Percentiles rank a stretch among this genome's conserved stretches.
These are phyloP conservation scores for Candida lessepsii DNA, from an alignment of 805 yeast genomes.

Conservation along the genomic window DNA sequence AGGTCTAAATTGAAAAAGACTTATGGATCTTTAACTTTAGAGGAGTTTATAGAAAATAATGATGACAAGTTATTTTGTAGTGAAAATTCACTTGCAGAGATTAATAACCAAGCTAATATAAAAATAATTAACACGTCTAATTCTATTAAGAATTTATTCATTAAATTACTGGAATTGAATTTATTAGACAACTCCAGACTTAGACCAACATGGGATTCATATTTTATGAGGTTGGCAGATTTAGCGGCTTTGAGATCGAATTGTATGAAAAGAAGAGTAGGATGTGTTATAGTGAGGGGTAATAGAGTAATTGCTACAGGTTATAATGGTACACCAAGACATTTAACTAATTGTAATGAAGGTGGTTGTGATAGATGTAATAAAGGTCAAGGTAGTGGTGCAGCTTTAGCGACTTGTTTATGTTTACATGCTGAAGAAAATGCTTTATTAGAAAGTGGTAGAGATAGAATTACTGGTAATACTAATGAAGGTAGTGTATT, in stretches of 20 bases:
- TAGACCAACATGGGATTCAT: constrained; percentile 95
- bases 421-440: constrained; percentile 98
- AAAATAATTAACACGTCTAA: constrained; percentile 40
- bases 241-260: constrained; percentile 90
- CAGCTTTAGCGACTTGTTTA: constrained; percentile 74
- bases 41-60: constrained; percentile 35
- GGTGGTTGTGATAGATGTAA: constrained; percentile 96
- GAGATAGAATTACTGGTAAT: constrained; percentile 60
- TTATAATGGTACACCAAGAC: constrained; percentile 95
- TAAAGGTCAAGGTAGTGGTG: constrained; percentile 59
- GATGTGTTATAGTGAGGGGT: constrained; percentile 89
- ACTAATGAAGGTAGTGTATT: constrained; percentile 47
- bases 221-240: constrained; percentile 91
- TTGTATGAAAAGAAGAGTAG: constrained; percentile 97
- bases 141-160: constrained; percentile 33
- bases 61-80: constrained; percentile 39
- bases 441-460: constrained; percentile 90
- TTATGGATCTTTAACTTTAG: constrained; percentile 17
- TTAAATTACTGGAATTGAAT: constrained; percentile 40
- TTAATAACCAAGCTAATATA: constrained; percentile 56
- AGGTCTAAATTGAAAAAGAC: constrained; percentile 22
- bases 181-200: constrained; percentile 46
- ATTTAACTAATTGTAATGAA: constrained; percentile 82
- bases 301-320: constrained; percentile 92
- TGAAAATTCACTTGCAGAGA: constrained; percentile 52